Evolutionary conservation across 257 asterid species (phyloP), one percentile per base, ranked within the genome.

Genomic region (Solanum lignicaule): DNA sequence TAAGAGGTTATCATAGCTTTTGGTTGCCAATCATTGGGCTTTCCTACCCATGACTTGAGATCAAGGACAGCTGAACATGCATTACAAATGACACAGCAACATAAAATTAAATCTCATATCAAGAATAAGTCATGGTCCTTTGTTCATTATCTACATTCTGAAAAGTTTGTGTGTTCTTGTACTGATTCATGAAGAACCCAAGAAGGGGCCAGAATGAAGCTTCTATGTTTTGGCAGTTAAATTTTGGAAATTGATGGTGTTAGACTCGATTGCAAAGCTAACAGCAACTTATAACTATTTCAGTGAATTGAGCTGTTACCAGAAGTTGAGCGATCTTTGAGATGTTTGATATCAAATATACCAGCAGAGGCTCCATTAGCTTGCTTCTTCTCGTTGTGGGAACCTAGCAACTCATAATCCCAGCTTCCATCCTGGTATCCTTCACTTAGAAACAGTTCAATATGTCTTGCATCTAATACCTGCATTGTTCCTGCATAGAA

Each of bases 401-500:
- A 88, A 87, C 97, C 98, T 84, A 95, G 27, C 85, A 91, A 78
- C 86, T 92, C 93, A 60, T 94, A 97, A 5, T 93, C 92, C 99
- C 99, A 97, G 91, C 92, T 93, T 78, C 98, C 98, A 86, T 92
- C 89, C 65, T 87, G 90, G 91, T 89, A 97, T 71, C 91, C 99
- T 88, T 93, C 94, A 66, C 84, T 87, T 86, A 95, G 91, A 90
- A 97, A 96, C 89, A 97, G 95, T 79, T 95, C 99, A 83, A 94
- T 92, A 69, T 97, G 99, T 91, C 99, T 94, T 86, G 98, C 97
- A 87, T 97, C 99, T 92, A 97, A 86, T 81, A 95, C 94, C 89
- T 96, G 99, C 99, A 97, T 97, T 6, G 99, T 97, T 93, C 99
- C 99, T 97, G 96, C 84, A 75, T 48, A 74, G 83, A 43, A 86